Conservation (phyloP, 2,329 filamentous ascomycete genomes). For the Herpotrichia juniperi region DNA sequence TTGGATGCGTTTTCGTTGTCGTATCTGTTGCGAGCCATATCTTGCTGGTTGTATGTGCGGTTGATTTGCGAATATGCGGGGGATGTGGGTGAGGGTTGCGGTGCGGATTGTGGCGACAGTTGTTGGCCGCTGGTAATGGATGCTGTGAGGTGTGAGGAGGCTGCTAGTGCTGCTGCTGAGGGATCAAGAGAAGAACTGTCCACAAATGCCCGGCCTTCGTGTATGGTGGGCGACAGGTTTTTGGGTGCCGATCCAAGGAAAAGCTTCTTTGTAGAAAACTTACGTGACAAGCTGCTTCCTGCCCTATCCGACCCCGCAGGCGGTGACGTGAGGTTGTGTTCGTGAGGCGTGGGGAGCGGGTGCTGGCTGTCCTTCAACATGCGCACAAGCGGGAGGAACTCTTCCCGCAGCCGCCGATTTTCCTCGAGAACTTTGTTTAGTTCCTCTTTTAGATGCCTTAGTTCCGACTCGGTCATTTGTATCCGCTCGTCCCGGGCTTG, state of each 20-base stretch:
- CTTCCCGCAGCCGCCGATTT: conserved; percentile 85
- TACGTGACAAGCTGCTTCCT: conserved; percentile 56
- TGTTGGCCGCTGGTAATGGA: conserved; percentile 50
- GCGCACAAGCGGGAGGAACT: conserved; percentile 87
- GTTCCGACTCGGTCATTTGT: conserved; percentile 78
- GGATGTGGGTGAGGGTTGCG: conserved; percentile 56
- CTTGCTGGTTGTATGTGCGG: conserved; percentile 36
- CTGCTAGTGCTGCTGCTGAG: conserved; percentile 57
- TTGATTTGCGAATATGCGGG: conserved; percentile 52
- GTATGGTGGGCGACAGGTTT: conserved; percentile 58
- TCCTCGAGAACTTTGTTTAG: conserved; percentile 69
- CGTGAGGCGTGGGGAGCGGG: conserved; percentile 70
- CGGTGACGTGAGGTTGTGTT: conserved; percentile 42
- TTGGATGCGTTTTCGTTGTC: conserved; percentile 36
- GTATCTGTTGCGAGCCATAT: conserved; percentile 36
- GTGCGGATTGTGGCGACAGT: conserved; percentile 49
- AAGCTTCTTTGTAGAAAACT: conserved; percentile 60
- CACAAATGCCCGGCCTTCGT: conserved; percentile 49
- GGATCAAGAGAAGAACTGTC: conserved; percentile 54
- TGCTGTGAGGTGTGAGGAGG: conserved; percentile 57
- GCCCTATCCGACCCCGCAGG: conserved; percentile 42
- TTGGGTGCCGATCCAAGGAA: conserved; percentile 56
- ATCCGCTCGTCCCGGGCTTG: conserved; percentile 90
- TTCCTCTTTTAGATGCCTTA: conserved; percentile 72
- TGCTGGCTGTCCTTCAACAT: conserved; percentile 91